A percentile compares a stretch with the other conserved stretches of the same genome.
These are phyloP conservation scores for Malbranchea zuffiana DNA, from an alignment of 2,329 filamentous ascomycete genomes.

Conservation along the genomic window DNA sequence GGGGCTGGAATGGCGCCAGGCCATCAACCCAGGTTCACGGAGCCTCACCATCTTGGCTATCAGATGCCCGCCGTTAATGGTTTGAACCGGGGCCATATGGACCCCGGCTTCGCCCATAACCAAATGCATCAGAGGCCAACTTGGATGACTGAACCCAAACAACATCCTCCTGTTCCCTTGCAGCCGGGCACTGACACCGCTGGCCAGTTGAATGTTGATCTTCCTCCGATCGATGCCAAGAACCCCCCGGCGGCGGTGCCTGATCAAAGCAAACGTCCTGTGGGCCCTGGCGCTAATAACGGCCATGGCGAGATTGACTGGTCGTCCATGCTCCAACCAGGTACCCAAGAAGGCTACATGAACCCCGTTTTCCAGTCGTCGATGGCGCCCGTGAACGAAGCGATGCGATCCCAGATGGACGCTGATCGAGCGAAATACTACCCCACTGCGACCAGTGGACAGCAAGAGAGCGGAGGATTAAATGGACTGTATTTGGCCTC, in stretches of 20 bases:
- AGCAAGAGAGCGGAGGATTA: constrained; percentile 36
- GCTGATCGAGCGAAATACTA: constrained; percentile 44
- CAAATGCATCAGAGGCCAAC: constrained; percentile 31
- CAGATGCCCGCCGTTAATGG: constrained; percentile 34
- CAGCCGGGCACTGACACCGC: constrained; percentile 32
- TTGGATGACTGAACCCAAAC: constrained; percentile 37
- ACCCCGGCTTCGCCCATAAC: constrained; percentile 27
- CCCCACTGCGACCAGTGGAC: constrained; percentile 21
- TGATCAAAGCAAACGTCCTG: constrained; percentile 32
- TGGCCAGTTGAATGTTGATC: constrained; percentile 36
- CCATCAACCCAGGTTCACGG: constrained; percentile 30
- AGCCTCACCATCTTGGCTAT: constrained; percentile 35
- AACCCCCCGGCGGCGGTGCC: constrained; percentile 29
- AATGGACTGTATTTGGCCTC: constrained; percentile 40
- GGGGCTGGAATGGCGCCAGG: constrained; percentile 29
- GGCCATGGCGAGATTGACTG: constrained; percentile 50
- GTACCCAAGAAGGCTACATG: constrained; percentile 56
- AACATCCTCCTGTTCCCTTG: constrained; percentile 33
- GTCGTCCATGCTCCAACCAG: constrained; percentile 67
- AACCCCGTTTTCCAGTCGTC: constrained; percentile 53
- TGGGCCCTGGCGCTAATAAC: constrained; percentile 20
- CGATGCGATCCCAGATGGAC: constrained; percentile 55
- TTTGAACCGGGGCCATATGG: constrained; percentile 30
- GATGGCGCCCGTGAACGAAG: constrained; percentile 58
- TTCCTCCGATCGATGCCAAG: constrained; percentile 34